These are phyloP conservation scores for Oryza longistaminata DNA, from an alignment of 176 grass and related monocot species.

Conservation along the genomic window DNA sequence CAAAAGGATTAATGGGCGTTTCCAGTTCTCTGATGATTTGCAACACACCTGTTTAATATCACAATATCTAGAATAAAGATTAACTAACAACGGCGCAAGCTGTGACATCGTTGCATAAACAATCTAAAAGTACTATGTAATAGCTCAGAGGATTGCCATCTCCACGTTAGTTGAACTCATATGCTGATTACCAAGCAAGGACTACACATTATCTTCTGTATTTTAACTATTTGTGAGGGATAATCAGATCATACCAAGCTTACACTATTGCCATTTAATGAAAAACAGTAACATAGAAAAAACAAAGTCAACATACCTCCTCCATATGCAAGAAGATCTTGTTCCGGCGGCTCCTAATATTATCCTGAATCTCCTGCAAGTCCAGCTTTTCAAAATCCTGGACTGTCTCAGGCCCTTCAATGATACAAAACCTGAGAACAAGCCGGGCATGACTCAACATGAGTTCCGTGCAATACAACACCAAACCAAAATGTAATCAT, in stretches of 20 bases:
- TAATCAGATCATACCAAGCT: constrained; percentile 21
- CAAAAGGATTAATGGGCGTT: not conserved
- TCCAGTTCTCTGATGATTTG: not conserved
- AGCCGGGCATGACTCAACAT: not conserved
- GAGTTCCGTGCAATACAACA: not conserved
- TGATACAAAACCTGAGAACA: constrained; percentile 90
- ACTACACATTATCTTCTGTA: not conserved
- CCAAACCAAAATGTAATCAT: not conserved
- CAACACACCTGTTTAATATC: not conserved
- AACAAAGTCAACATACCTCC: constrained; percentile 63
- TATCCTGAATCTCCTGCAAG: constrained; percentile 93
- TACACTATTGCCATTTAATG: not conserved
- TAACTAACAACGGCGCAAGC: not conserved
- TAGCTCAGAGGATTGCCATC: not conserved
- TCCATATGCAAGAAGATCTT: constrained; percentile 99
- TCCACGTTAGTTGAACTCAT: not conserved
- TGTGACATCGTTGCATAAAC: not conserved
- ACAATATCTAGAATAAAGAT: not conserved
- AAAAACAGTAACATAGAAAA: constrained; percentile 7
- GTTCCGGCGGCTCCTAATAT: constrained; percentile 92
- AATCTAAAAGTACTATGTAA: constrained; percentile 1
- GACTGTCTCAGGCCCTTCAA: constrained; percentile 97
- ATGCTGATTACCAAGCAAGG: not conserved
- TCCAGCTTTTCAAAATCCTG: constrained; percentile 96
- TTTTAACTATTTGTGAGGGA: constrained; percentile 4